phyloP scores from a whole-genome alignment of 1,139 yeast genomes.

The Hansenula lynferdii region DNA sequence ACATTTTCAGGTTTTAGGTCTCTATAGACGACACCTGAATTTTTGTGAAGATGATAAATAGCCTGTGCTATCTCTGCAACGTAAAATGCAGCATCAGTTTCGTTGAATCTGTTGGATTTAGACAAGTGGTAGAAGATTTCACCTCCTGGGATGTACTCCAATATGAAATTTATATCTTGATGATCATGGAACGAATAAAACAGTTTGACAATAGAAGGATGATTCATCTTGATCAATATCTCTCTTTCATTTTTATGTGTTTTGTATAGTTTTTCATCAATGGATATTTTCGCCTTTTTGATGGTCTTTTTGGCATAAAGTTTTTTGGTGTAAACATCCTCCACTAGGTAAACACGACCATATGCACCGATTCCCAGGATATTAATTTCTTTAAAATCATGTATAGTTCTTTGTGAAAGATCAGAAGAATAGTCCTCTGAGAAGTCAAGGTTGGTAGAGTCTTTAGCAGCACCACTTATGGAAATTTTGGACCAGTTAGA shows the following conservation, averaged over 20 bases:
- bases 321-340: slow-evolving; percentile 55
- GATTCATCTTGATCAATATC: slow-evolving; percentile 64
- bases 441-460: slow-evolving; percentile 8
- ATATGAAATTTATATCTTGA: slow-evolving; percentile 68
- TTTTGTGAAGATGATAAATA: slow-evolving; percentile 67
- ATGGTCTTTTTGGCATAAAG: slow-evolving; percentile 88
- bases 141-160: slow-evolving; percentile 94
- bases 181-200: slow-evolving; percentile 89
- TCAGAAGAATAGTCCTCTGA: slow-evolving; percentile 12
- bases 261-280: slow-evolving; percentile 24
- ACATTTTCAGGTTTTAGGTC: slow-evolving; percentile 96
- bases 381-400: slow-evolving; percentile 69
- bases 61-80: slow-evolving; percentile 87
- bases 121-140: slow-evolving; percentile 84
- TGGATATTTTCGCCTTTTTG: slow-evolving; percentile 67
- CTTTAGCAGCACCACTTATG: slow-evolving; percentile 1
- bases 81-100: slow-evolving; percentile 74
- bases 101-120: slow-evolving; percentile 40
- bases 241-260: slow-evolving; percentile 36
- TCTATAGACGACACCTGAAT: slow-evolving; percentile 77
- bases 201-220: slow-evolving; percentile 84
- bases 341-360: slow-evolving; percentile 80
- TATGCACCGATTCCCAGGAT: slow-evolving; percentile 88
- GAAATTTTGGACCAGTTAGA: slow-evolving; percentile 6
- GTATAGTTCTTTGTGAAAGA: slow-evolving; percentile 24